Conservation (phyloP, 768 basidiomycete genomes). For the Lactifluus pinguis region DNA sequence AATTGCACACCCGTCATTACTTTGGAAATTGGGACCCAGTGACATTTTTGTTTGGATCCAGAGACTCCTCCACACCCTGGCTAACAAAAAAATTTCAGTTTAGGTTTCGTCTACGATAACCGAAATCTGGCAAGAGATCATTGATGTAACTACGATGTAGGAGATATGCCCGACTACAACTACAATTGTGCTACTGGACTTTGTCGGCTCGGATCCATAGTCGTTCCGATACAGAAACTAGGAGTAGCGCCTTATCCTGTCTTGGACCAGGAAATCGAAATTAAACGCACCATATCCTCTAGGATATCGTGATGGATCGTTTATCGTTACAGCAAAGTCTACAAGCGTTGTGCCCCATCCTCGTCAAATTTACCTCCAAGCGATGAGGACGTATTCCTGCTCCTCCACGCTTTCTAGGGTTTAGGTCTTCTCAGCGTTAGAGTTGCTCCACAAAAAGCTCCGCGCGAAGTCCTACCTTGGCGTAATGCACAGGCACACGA, state of each 20-base stretch:
- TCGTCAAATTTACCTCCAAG: slow-evolving; percentile 1
- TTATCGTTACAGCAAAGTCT: not conserved
- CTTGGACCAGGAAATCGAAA: not conserved
- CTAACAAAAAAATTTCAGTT: not conserved
- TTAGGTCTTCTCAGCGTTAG: not conserved
- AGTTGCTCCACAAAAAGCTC: slow-evolving; percentile 21
- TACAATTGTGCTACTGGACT: slow-evolving; percentile 15
- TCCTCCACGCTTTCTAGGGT: slow-evolving; percentile 17
- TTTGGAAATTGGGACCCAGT: not conserved
- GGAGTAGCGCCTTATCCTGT: not conserved
- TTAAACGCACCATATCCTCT: not conserved
- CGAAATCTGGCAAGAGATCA: slow-evolving; percentile 20
- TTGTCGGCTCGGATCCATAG: not conserved
- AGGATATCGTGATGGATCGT: not conserved
- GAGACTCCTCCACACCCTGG: not conserved
- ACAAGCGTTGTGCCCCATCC: not conserved
- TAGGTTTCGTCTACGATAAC: not conserved
- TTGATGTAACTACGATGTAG: slow-evolving; percentile 6
- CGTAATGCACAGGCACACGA: slow-evolving; percentile 19
- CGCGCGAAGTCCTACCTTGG: slow-evolving; percentile 17
- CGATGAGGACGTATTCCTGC: slow-evolving; percentile 18
- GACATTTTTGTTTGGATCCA: not conserved
- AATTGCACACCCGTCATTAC: not conserved
- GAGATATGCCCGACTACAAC: not conserved
- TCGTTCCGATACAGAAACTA: not conserved